Evolutionary conservation across 148 eudicot genomes (phyloP), one percentile per base, ranked within the genome.

Genomic region (Selenicereus undatus): DNA sequence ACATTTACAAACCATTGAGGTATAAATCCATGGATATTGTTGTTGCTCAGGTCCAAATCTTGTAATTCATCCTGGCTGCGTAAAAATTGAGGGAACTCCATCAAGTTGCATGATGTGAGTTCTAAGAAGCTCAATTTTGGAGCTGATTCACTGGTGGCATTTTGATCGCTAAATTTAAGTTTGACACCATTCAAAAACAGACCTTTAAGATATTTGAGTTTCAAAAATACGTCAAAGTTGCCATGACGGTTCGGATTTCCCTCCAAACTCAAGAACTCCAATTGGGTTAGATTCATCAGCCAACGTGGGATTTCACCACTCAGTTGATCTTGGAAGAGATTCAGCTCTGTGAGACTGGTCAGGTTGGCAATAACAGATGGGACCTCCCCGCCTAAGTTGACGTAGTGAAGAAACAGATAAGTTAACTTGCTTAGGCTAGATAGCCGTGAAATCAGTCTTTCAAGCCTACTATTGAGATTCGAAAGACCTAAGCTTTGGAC

Each of bases 11-110:
- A 69, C 73, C 73, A 69, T 16, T 69, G 73, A 29, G 73, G 73
- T 69, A 69, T 69, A 27, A 69, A 16, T 8, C 89, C 89, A 29
- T 86, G 58, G 5, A 89, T 82, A 26, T 36, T 83, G 80, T 89
- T 89, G 45, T 56, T 24, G 18, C 80, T 6, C 54, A 88, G 73
- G 4, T 73, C 8, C 42, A 69, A 69, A 0, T 14, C 30, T 69
- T 30, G 73, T 27, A 69, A 17, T n/a, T 71, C 71, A 66, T 66
- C 71, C 36, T 26, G 71, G 11, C 36, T 66, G 16, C n/a, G 35
- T 29, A 66, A 66, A 0, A 29, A 27, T 29, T 5, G 36, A 26
- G 71, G 71, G 36, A 66, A 66, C 36, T 66, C 71, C 17, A 14
- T 66, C 71, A 66, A 29, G 71, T 66, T 66, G 36, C 35, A 76